Evolutionary conservation across 31 red algal genomes (phyloP).

Genomic region (Odonthalia washingtoniensis): DNA sequence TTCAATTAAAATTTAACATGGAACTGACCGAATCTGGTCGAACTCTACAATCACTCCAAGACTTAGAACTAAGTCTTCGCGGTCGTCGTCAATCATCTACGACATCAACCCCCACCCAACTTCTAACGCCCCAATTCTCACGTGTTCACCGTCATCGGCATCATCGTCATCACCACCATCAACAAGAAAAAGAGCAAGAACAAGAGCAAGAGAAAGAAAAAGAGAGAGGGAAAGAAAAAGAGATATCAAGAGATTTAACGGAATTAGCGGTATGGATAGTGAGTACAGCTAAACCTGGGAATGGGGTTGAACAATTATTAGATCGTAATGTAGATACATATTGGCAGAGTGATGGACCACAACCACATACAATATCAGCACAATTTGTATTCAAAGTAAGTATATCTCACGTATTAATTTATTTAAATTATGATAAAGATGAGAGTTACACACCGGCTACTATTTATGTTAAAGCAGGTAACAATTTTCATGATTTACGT

Average conservation of each 20-base stretch:
- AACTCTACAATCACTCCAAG: too few relatives aligned
- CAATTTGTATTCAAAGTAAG: slow-evolving; percentile 55
- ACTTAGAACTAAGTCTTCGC: too few relatives aligned
- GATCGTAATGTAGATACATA: slow-evolving; percentile 81
- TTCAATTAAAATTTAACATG: too few relatives aligned
- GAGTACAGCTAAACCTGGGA: slow-evolving; percentile 89
- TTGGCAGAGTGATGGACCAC: slow-evolving; percentile 86
- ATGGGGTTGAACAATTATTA: slow-evolving; percentile 86
- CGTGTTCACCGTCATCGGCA: too few relatives aligned
- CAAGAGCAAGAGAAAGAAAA: neutral
- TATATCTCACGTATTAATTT: slow-evolving; percentile 68
- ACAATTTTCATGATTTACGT: slow-evolving; percentile 69
- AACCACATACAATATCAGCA: slow-evolving; percentile 86
- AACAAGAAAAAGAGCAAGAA: too few relatives aligned
- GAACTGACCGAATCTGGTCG: too few relatives aligned
- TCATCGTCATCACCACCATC: too few relatives aligned
- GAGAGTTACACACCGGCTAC: slow-evolving; percentile 86
- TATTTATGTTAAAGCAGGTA: slow-evolving; percentile 63
- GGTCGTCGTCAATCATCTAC: too few relatives aligned
- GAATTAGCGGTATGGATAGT: slow-evolving; percentile 75
- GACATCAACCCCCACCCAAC: too few relatives aligned
- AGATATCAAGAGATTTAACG: slow-evolving; percentile 63
- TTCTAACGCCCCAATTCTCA: too few relatives aligned
- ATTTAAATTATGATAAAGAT: slow-evolving; percentile 76
- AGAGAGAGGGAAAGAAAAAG: neutral